A percentile compares a stretch with the other conserved stretches of the same genome.
Conservation (phyloP, 805 yeast species). For the Zygosaccharomyces kombuchaensis region DNA sequence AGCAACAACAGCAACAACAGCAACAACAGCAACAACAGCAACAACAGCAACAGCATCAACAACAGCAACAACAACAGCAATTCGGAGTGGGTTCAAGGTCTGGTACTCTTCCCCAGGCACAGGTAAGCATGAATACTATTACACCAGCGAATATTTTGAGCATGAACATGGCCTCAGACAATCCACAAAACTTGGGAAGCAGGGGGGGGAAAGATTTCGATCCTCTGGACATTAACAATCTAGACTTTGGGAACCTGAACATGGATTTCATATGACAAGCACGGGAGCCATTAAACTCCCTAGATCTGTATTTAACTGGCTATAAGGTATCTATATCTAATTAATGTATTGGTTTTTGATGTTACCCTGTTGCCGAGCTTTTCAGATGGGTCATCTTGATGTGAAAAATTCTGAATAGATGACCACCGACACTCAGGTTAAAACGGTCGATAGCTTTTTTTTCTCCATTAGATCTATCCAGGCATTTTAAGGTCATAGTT, state of each 20-base stretch:
- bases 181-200: conserved; percentile 9
- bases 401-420: conserved; percentile 4
- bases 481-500: too few species aligned
- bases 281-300: background rate
- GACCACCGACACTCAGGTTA: background rate
- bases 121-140: conserved; percentile 17
- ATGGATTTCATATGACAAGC: conserved; percentile 29
- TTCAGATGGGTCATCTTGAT: background rate
- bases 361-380: conserved; percentile 3
- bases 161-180: conserved; percentile 18
- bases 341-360: background rate
- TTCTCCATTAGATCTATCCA: too few species aligned
- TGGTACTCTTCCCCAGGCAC: conserved; percentile 10
- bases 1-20: conserved; percentile 7
- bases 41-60: conserved; percentile 7
- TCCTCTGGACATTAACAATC: conserved; percentile 26
- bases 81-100: conserved; percentile 3
- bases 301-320: conserved; percentile 1
- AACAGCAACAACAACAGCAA: conserved; percentile 11
- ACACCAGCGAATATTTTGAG: conserved; percentile 23
- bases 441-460: too few species aligned
- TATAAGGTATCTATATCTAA: conserved; percentile 1
- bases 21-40: conserved; percentile 9
- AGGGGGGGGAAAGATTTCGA: conserved; percentile 15
- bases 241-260: conserved; percentile 29